Evolutionary conservation across 2,329 filamentous ascomycete genomes (phyloP).

Genomic region (Colletotrichum sp.): DNA sequence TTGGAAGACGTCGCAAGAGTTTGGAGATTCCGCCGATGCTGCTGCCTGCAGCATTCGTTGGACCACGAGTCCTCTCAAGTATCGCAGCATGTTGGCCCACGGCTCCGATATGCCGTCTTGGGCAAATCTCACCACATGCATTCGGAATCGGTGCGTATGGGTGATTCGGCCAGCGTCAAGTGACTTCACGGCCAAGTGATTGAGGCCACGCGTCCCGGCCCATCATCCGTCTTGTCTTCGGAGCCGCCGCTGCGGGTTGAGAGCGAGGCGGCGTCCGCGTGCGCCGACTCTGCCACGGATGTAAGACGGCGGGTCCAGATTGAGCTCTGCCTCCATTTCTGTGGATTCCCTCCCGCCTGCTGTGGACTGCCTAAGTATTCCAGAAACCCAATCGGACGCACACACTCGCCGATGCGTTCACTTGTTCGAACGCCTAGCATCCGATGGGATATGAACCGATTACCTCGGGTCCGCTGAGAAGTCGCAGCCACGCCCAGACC

Average conservation of each 20-base stretch:
- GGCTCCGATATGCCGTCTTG: background rate
- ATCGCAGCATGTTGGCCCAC: background rate
- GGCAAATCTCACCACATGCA: background rate
- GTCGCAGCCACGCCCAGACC: background rate
- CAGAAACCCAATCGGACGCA: background rate
- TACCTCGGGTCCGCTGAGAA: background rate
- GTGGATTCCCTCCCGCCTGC: background rate
- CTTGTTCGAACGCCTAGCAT: background rate
- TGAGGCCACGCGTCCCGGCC: background rate
- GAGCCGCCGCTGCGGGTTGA: background rate
- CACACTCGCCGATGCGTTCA: background rate
- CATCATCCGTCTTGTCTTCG: background rate
- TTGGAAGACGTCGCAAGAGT: background rate
- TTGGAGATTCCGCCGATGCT: background rate
- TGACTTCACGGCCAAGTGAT: background rate
- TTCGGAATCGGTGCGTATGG: background rate
- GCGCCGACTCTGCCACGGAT: background rate
- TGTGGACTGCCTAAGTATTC: background rate
- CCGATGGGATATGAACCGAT: background rate
- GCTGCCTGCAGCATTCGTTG: background rate
- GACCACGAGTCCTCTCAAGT: background rate
- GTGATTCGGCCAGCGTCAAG: background rate
- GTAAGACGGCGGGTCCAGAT: background rate
- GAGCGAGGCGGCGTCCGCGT: background rate
- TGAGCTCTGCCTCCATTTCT: background rate